Evolutionary conservation across 2,329 filamentous ascomycete genomes (phyloP).

Genomic region (Ophiostoma novo-ulmi): DNA sequence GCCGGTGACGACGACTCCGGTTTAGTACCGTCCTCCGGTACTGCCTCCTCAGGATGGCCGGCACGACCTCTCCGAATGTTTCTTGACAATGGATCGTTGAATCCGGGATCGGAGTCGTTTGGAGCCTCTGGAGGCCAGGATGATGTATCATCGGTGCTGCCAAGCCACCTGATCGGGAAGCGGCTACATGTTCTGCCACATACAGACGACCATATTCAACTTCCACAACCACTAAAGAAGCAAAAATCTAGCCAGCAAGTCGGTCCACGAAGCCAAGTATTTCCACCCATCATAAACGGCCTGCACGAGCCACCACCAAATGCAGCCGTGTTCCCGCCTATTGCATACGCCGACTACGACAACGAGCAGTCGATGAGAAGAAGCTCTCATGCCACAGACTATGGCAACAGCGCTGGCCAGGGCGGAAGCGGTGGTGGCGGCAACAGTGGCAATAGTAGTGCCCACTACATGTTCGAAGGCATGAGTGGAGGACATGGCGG

Average conservation of each 20-base stretch:
- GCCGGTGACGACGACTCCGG: conserved; percentile 17
- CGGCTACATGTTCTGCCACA: conserved; percentile 26
- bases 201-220: conserved; percentile 59
- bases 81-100: conserved; percentile 17
- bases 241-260: conserved; percentile 54
- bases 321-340: conserved; percentile 59
- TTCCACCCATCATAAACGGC: conserved; percentile 62
- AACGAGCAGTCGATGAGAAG: conserved; percentile 42
- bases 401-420: conserved; percentile 31
- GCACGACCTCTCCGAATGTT: conserved; percentile 21
- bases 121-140: conserved; percentile 32
- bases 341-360: conserved; percentile 53
- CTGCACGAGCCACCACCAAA: conserved; percentile 58
- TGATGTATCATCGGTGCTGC: conserved; percentile 31
- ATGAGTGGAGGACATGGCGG: conserved; percentile 25
- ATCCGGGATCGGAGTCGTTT: not conserved
- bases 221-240: conserved; percentile 61
- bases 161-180: conserved; percentile 24
- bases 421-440: not conserved
- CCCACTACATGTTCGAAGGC: conserved; percentile 10
- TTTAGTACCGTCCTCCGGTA: not conserved
- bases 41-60: conserved; percentile 17
- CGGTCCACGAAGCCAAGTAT: conserved; percentile 34
- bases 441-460: not conserved
- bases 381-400: conserved; percentile 40